Conservation (phyloP, 2,329 filamentous ascomycete genomes). For the Parascedosporium putredinis region DNA sequence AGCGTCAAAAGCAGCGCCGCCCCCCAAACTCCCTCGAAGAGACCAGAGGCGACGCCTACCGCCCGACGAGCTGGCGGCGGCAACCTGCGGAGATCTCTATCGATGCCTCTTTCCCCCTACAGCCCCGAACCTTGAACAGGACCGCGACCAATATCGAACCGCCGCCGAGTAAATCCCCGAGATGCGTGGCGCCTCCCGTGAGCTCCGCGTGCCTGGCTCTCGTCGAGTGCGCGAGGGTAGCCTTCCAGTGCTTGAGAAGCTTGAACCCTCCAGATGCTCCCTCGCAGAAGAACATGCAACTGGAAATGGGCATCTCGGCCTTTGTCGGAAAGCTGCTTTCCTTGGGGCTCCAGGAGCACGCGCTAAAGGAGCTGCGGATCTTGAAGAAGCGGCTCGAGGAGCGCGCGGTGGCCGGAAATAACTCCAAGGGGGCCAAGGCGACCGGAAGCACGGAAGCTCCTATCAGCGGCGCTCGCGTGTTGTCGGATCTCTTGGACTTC, state of each 20-base stretch:
- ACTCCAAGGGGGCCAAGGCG: slow-evolving; percentile 21
- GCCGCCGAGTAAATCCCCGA: slow-evolving; percentile 21
- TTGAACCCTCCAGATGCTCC: slow-evolving; percentile 31
- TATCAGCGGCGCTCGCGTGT: slow-evolving; percentile 19
- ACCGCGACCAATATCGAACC: slow-evolving; percentile 41
- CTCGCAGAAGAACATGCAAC: slow-evolving; percentile 34
- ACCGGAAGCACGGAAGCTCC: slow-evolving; percentile 19
- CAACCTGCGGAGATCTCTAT: slow-evolving; percentile 42
- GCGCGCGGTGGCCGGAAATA: slow-evolving; percentile 10
- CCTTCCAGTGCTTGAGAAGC: slow-evolving; percentile 53
- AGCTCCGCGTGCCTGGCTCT: slow-evolving; percentile 41
- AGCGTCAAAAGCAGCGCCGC: slow-evolving; percentile 41
- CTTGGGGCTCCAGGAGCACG: slow-evolving; percentile 55
- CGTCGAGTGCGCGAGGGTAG: slow-evolving; percentile 59
- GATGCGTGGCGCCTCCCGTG: slow-evolving; percentile 16
- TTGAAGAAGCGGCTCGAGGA: slow-evolving; percentile 53
- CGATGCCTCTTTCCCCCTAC: slow-evolving; percentile 50
- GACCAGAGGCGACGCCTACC: slow-evolving; percentile 21
- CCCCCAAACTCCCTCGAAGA: slow-evolving; percentile 20
- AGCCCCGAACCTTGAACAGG: slow-evolving; percentile 51
- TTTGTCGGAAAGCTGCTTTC: slow-evolving; percentile 56
- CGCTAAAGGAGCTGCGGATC: slow-evolving; percentile 56
- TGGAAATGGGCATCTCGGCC: slow-evolving; percentile 64
- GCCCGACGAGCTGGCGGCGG: slow-evolving; percentile 26
- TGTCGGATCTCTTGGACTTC: slow-evolving; percentile 55